Percentiles rank a stretch among this genome's conserved stretches.
Conservation (phyloP, 148 eudicot species). For the Talinum fruticosum region DNA sequence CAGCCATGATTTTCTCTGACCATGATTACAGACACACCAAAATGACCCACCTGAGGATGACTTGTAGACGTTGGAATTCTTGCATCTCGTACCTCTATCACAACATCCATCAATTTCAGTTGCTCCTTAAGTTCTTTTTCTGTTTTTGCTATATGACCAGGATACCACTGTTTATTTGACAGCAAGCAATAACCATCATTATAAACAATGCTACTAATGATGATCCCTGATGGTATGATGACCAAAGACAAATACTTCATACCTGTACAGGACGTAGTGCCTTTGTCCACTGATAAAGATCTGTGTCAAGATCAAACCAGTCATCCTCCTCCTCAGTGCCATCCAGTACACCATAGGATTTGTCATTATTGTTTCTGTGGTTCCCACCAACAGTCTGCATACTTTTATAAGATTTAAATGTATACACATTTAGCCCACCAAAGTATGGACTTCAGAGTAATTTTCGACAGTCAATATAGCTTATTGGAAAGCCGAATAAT, state of each 20-base stretch:
- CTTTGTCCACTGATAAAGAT: slow-evolving; percentile 85
- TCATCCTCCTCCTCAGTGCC: slow-evolving; percentile 43
- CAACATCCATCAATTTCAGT: slow-evolving; percentile 95
- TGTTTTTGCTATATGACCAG: slow-evolving; percentile 98
- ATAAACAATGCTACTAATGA: background rate
- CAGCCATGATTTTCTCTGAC: background rate
- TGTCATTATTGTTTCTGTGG: slow-evolving; percentile 33
- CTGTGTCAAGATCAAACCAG: slow-evolving; percentile 73
- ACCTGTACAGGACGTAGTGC: slow-evolving; percentile 90
- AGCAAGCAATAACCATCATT: slow-evolving; percentile 13
- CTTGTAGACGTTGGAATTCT: slow-evolving; percentile 94
- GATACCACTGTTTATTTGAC: slow-evolving; percentile 74
- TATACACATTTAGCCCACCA: background rate
- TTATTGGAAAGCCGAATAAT: background rate
- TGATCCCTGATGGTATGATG: background rate
- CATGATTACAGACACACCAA: background rate
- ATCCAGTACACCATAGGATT: slow-evolving; percentile 26
- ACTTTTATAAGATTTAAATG: background rate
- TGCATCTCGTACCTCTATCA: slow-evolving; percentile 96
- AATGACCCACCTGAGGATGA: slow-evolving; percentile 73
- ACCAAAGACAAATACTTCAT: slow-evolving; percentile 14
- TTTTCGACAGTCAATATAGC: background rate
- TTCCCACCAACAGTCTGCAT: slow-evolving; percentile 79
- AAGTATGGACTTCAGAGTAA: background rate
- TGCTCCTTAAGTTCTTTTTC: slow-evolving; percentile 97